Conservation (phyloP, 2,329 filamentous ascomycete genomes). For the Aureobasidium melanogenum region DNA sequence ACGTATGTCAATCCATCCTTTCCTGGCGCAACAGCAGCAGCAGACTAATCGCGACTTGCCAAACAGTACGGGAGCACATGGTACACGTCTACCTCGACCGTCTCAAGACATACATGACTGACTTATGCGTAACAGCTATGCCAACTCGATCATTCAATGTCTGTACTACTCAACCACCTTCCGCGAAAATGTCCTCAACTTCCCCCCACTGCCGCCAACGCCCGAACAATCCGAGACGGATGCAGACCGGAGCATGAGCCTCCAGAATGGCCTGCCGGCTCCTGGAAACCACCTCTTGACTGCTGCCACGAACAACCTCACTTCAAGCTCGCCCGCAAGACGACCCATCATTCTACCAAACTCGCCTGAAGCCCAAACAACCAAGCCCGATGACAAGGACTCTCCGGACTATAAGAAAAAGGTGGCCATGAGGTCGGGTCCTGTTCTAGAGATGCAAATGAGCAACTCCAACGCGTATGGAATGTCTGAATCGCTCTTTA, state of each 20-base stretch:
- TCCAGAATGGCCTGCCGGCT: conserved; percentile 43
- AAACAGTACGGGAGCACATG: conserved; percentile 91
- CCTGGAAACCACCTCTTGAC: conserved; percentile 25
- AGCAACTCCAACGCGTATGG: conserved; percentile 74
- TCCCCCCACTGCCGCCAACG: conserved; percentile 43
- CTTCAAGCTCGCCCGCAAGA: conserved; percentile 15
- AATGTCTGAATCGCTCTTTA: conserved; percentile 93
- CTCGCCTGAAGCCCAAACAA: conserved; percentile 14
- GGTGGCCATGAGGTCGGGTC: conserved; percentile 78
- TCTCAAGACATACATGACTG: background rate
- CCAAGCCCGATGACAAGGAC: conserved; percentile 80
- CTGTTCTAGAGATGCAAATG: conserved; percentile 74
- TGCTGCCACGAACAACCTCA: conserved; percentile 9
- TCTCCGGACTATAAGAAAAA: conserved; percentile 98
- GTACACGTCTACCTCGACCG: conserved; percentile 44
- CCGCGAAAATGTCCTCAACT: conserved; percentile 87
- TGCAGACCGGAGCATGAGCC: conserved; percentile 23
- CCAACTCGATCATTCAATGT: conserved; percentile 95
- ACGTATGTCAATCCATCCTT: conserved; percentile 53
- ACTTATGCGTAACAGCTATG: conserved; percentile 57
- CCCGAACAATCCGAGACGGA: background rate
- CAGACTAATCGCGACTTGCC: conserved; percentile 12
- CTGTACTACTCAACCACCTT: conserved; percentile 94
- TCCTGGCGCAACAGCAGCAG: background rate
- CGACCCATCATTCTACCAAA: conserved; percentile 14